phyloP scores from a whole-genome alignment of 768 basidiomycete species.

The Kwoniella bestiolae region DNA sequence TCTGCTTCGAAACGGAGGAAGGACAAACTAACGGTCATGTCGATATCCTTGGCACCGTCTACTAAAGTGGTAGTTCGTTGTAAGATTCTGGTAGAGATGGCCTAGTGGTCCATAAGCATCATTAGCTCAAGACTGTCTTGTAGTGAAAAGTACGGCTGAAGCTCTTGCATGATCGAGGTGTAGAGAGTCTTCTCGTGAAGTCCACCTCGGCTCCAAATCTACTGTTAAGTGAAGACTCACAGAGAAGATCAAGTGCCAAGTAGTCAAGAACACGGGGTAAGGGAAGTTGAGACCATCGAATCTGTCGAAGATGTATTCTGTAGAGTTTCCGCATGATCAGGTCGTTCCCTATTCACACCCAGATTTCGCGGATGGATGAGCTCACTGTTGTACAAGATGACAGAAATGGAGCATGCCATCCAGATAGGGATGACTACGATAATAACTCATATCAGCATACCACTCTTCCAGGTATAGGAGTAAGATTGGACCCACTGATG shows the following conservation, averaged over 20 bases:
- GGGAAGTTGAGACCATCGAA: constrained; percentile 69
- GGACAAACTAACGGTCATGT: constrained; percentile 64
- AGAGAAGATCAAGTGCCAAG: constrained; percentile 75
- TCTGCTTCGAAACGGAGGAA: background rate
- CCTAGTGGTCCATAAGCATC: too few species aligned
- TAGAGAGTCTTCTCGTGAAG: too few species aligned
- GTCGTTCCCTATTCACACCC: too few species aligned
- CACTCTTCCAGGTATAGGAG: background rate
- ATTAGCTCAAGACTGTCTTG: too few species aligned
- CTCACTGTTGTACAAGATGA: constrained; percentile 93
- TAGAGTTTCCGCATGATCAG: background rate
- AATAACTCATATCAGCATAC: background rate
- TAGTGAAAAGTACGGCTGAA: too few species aligned
- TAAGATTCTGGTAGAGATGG: constrained; percentile 50
- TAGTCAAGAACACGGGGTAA: constrained; percentile 91
- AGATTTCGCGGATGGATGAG: too few species aligned
- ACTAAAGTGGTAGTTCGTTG: constrained; percentile 55
- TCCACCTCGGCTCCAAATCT: too few species aligned
- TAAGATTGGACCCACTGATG: constrained; percentile 42
- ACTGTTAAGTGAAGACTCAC: too few species aligned
- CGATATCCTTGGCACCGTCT: constrained; percentile 58
- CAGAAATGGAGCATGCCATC: constrained; percentile 84
- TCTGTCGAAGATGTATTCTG: constrained; percentile 57
- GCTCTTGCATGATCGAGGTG: too few species aligned
- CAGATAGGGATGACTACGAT: constrained; percentile 72